Base-by-base conservation (phyloP, 495 filamentous ascomycete genomes). In the Penicillium parvum region DNA sequence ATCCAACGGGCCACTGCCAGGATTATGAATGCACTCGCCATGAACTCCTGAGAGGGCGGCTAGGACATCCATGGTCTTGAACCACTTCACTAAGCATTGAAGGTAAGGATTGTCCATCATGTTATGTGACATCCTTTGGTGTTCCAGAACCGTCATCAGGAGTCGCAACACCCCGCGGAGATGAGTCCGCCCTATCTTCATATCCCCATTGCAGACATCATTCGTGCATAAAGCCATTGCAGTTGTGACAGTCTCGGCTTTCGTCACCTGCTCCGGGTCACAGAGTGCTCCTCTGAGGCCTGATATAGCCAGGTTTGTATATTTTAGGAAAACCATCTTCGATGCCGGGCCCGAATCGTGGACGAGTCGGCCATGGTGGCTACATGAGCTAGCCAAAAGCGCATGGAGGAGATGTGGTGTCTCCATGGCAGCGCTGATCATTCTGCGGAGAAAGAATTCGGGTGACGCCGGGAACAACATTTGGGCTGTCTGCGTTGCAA, bases 131-230 rank as follows among this genome's bases (percentile, higher is more conserved):
- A 33, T 22, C 8, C 26, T 43, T 22, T 53, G 45, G 5, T 49
- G 36, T 18, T 55, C 36, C 17, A 65, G 14, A 11, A 58, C 43
- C 1, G 47, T 44, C 19, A 26, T 36, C 1, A 65, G 38, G 2
- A 65, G 34, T 9, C 49, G 56, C 36, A 51, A 45, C 0, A 63
- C 61, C 1, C 61, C 61, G 3, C 37, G 25, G 9, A 66, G 49
- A 50, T 66, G 63, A 5, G 47, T 49, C 8, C 53, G 27, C 57
- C 58, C 61, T n/a, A 53, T 34, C 4, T 58, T 33, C 55, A 60
- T 55, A 23, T 64, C 56, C 0, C 63, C 63, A 44, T 66, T 66
- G 16, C 63, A 66, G 22, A 66, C 58, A 50, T 66, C 63, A 41
- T 66, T 66, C 5, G 58, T 66, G 44, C 63, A 66, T 8, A 66